Base-by-base conservation (phyloP, 148 eudicot genomes). In the Spergularia marina region DNA sequence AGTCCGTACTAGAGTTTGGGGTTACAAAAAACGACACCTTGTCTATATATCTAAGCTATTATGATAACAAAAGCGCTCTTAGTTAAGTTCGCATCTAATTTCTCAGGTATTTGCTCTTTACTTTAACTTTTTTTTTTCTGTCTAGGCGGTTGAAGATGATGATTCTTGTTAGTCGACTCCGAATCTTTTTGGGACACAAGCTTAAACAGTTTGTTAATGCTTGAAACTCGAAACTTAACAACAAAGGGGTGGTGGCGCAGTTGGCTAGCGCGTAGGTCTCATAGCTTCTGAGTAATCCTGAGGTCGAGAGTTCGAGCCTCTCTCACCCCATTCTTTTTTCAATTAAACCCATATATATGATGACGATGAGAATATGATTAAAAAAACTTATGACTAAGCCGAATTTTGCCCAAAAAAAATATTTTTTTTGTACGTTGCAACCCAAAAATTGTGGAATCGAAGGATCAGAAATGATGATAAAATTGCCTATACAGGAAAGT, bases 241-340 rank as follows among this genome's bases (percentile, higher is more conserved):
- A 53, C 10, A 30, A 5, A 9, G 87, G 82, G 87, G 87, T 84
- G 84, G 87, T 84, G 87, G 84, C 87, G 85, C 87, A 84, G 87
- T 79, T 81, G 87, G 87, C 87, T 84, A 84, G 87, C 87, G 84
- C 84, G 87, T 84, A 84, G 87, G 87, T 84, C 87, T 82, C 87
- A 84, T 84, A 79, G 87, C 87, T 73, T 68, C 65, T 76, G 81
- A 81, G 84, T 78, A 23, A 84, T 81, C 87, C 81, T 81, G 84
- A 84, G 87, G 87, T 84, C 87, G 87, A 84, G 87, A 84, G 87
- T 84, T 84, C 84, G 84, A 84, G 87, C 84, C 87, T 82, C 87
- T 79, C 87, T 84, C 84, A 84, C 79, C 87, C 84, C 85, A 85
- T 9, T 23, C n/a, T 23, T 23, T 23, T 0, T 23, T 23, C 25